Evolutionary conservation across 1,284 basidiomycete genomes (phyloP), one percentile per base, ranked within the genome.

Genomic region (Trichosporon sp.): DNA sequence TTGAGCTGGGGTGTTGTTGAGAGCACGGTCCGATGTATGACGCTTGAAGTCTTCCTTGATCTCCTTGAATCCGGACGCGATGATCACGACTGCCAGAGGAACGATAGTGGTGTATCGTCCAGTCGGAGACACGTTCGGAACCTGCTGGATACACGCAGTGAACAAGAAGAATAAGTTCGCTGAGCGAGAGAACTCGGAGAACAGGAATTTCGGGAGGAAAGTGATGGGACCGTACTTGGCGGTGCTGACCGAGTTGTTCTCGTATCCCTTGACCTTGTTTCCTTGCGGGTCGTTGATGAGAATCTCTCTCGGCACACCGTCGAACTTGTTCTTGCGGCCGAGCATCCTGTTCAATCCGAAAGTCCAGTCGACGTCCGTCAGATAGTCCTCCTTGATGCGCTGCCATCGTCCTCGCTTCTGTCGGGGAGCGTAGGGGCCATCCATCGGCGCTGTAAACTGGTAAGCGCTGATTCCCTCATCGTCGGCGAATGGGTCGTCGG

Each of bases 91-190:
- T 1, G 85, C 88, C 23, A 99, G 86, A 5, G 96, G 96, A 1
- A 85, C 91, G 73, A 99, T 96, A 19, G 96, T 99, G 1, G 96
- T 99, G 80, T 90, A 99, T 61, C 83, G 84, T 73, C 98, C 95
- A 3, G 95, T 99, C 9, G 96, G 96, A 2, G 95, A 99, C 6
- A 99, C 96, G 71, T 88, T 91, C 10, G 96, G 96, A 70, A 99
- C 95, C 82, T 99, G 96, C 79, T 99, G 95, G 62, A 99, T 98
- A 80, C 88, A 91, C 27, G 94, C 94, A 36, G 95, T 99, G 84
- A 99, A 99, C 66, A 99, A 84, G 86, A 99, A 99, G 84, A 99
- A 99, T 66, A 99, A 68, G 79, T 99, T 99, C 72, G 96, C 96
- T 76, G 97, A 98, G 86, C 96, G 95, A 89, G 82, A 67, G 62